These are phyloP conservation scores for Populus tomentosa DNA, from an alignment of 441 rosid species.

Conservation along the genomic window DNA sequence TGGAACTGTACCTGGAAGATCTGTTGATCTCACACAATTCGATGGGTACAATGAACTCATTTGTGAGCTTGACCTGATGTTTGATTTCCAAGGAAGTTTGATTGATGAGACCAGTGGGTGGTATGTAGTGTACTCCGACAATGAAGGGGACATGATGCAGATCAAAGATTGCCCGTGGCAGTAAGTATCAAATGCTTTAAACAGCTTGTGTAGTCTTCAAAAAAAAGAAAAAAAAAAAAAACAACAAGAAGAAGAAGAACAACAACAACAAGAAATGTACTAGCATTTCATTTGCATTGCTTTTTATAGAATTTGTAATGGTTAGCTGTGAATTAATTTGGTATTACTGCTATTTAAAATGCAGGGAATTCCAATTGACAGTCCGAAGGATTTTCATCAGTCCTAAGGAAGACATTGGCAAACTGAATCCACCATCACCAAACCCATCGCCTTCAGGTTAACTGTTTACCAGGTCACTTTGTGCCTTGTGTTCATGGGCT, in stretches of 20 bases:
- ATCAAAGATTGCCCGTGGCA: conserved; percentile 37
- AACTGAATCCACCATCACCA: conserved; percentile 18
- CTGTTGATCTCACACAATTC: conserved; percentile 33
- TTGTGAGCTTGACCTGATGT: conserved; percentile 41
- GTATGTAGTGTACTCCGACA: conserved; percentile 31
- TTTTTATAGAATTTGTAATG: not conserved
- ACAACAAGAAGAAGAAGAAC: not conserved
- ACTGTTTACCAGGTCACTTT: not conserved
- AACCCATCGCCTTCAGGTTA: conserved; percentile 7
- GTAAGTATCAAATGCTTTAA: conserved; percentile 28
- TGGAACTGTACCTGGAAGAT: conserved; percentile 37
- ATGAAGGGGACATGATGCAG: conserved; percentile 35
- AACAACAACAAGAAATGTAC: no score
- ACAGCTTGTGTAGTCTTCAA: not conserved
- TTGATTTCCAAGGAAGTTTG: conserved; percentile 40
- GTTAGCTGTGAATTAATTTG: not conserved
- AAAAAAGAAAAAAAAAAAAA: not conserved
- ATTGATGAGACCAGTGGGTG: conserved; percentile 37
- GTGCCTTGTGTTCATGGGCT: not conserved
- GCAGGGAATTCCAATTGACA: conserved; percentile 33
- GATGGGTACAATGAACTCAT: conserved; percentile 34
- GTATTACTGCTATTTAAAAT: not conserved
- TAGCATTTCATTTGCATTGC: not conserved
- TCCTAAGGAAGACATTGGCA: conserved; percentile 26
- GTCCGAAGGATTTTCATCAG: conserved; percentile 33